Conservation (phyloP, 2,329 filamentous ascomycete species). For the Colletotrichum sp. region DNA sequence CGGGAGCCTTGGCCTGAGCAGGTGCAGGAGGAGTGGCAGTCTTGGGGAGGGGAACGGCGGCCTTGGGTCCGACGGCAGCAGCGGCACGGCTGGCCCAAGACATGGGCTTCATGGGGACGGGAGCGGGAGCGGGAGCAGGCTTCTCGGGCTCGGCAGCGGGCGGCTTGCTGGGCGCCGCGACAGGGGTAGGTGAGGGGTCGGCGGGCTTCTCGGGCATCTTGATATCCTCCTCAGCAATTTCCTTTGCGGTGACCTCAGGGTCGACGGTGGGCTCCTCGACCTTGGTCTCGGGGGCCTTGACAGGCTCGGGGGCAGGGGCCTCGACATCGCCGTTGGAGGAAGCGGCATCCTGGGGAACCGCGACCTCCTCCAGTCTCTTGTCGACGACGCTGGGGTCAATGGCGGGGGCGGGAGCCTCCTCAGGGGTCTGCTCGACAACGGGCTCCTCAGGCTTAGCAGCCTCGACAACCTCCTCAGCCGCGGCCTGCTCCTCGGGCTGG, state of each 20-base stretch:
- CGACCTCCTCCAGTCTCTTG: slow-evolving; percentile 75
- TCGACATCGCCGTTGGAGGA: slow-evolving; percentile 37
- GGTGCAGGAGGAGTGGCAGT: slow-evolving; percentile 57
- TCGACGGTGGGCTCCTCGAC: slow-evolving; percentile 39
- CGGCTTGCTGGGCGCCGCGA: slow-evolving; percentile 39
- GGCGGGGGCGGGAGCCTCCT: slow-evolving; percentile 23
- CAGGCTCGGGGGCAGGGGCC: slow-evolving; percentile 36
- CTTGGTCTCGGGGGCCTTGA: slow-evolving; percentile 32
- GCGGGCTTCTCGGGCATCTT: slow-evolving; percentile 71
- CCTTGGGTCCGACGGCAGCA: slow-evolving; percentile 57
- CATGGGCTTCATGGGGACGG: slow-evolving; percentile 64
- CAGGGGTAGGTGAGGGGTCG: slow-evolving; percentile 62
- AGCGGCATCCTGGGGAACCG: slow-evolving; percentile 38
- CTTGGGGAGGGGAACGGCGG: slow-evolving; percentile 62
- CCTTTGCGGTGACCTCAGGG: slow-evolving; percentile 55
- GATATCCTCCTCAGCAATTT: slow-evolving; percentile 59
- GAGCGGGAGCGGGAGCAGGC: slow-evolving; percentile 55
- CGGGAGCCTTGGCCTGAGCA: slow-evolving; percentile 57
- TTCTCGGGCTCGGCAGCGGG: slow-evolving; percentile 48
- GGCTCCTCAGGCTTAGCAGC: slow-evolving; percentile 31
- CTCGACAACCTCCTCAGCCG: slow-evolving; percentile 52
- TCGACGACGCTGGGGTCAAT: slow-evolving; percentile 65
- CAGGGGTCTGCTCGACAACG: slow-evolving; percentile 28
- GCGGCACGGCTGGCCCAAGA: slow-evolving; percentile 76
- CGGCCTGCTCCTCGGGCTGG: slow-evolving; percentile 36